A percentile compares a stretch with the other conserved stretches of the same genome.
These are phyloP conservation scores for Xylaria multiplex DNA, from an alignment of 2,329 filamentous ascomycete species.

Conservation along the genomic window DNA sequence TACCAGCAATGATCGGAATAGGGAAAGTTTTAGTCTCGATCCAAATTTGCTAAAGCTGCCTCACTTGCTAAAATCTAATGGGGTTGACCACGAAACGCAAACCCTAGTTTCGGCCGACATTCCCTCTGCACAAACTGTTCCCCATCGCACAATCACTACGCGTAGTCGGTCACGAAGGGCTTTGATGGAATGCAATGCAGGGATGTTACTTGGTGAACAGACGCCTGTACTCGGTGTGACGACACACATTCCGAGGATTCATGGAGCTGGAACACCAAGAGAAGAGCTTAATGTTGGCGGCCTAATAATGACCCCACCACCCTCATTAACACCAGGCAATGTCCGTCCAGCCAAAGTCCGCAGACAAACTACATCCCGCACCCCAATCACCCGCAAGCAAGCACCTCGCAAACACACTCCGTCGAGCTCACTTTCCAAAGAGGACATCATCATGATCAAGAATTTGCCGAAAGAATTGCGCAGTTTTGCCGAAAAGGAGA, in stretches of 20 bases:
- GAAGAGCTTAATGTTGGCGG: not conserved
- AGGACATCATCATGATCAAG: not conserved
- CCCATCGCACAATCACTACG: not conserved
- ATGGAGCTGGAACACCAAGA: not conserved
- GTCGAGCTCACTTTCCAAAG: not conserved
- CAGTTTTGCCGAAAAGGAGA: constrained; percentile 21
- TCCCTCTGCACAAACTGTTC: not conserved
- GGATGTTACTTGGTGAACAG: constrained; percentile 4
- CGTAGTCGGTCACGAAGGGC: not conserved
- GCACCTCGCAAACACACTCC: not conserved
- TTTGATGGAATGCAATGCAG: not conserved
- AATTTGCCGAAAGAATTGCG: constrained; percentile 1
- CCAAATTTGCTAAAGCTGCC: not conserved
- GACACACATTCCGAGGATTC: not conserved
- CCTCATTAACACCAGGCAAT: constrained; percentile 1
- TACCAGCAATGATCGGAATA: not conserved
- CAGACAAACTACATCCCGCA: not conserved
- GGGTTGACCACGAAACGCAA: not conserved
- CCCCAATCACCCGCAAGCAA: not conserved
- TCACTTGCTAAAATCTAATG: not conserved
- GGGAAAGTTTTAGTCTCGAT: not conserved
- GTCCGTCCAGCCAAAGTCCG: not conserved
- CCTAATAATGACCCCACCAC: constrained; percentile 4
- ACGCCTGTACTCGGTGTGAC: not conserved
- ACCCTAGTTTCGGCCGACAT: not conserved